Conservation (phyloP, 1,139 yeast genomes). For the Geotrichum australiense region DNA sequence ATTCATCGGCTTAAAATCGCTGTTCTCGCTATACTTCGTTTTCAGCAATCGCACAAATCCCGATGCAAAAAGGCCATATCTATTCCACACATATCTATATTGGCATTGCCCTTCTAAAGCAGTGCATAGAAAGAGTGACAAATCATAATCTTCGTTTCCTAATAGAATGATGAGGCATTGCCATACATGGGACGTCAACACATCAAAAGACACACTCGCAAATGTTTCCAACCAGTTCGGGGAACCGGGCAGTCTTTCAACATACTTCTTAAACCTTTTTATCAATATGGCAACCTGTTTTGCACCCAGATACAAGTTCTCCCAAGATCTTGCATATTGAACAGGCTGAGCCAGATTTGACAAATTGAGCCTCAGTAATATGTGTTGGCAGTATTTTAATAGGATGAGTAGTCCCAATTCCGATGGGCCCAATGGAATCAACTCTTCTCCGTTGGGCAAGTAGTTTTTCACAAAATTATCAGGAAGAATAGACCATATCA, state of each 20-base stretch:
- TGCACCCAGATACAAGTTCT: conserved; percentile 14
- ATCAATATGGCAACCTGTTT: conserved; percentile 9
- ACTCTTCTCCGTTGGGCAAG: conserved; percentile 8
- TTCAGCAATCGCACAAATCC: conserved; percentile 14
- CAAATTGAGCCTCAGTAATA: conserved; percentile 13
- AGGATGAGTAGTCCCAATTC: conserved; percentile 10
- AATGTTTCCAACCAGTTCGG: background rate
- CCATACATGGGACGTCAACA: conserved; percentile 20
- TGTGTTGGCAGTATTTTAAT: conserved; percentile 16
- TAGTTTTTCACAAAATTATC: conserved; percentile 7
- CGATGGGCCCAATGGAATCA: conserved; percentile 5
- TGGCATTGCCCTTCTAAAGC: conserved; percentile 5
- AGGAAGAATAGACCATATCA: conserved; percentile 17
- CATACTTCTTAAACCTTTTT: conserved; percentile 1
- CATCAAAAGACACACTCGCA: conserved; percentile 5
- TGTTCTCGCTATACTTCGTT: conserved; percentile 3
- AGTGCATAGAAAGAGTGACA: conserved; percentile 1
- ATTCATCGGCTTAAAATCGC: conserved; percentile 20
- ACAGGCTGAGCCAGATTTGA: conserved; percentile 15
- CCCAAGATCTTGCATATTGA: conserved; percentile 9
- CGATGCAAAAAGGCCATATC: conserved; percentile 12
- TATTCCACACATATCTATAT: conserved; percentile 1
- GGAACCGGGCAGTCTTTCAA: background rate
- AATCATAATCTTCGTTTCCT: conserved; percentile 19
- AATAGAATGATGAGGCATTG: conserved; percentile 21